Evolutionary conservation across 495 filamentous ascomycete species (phyloP).

Genomic region (Rhypophila decipiens): DNA sequence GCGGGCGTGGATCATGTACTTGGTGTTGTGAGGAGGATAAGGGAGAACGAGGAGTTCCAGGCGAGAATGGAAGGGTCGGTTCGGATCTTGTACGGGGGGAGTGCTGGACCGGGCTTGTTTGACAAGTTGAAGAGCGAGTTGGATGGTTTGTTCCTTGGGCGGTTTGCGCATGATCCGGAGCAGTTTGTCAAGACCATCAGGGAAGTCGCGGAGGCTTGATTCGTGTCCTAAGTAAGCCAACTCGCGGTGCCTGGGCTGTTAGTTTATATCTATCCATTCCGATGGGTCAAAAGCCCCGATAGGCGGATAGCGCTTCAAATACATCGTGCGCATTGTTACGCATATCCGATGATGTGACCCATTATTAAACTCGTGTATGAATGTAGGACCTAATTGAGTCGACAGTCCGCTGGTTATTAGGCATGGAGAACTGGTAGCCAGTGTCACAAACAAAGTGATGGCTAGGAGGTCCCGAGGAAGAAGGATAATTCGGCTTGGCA

Average conservation of each 20-base stretch:
- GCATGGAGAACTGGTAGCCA: too few species aligned
- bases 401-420: too few species aligned
- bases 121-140: slow-evolving; percentile 56
- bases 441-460: too few species aligned
- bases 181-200: slow-evolving; percentile 60
- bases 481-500: too few species aligned
- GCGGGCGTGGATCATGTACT: slow-evolving; percentile 66
- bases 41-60: slow-evolving; percentile 35
- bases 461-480: too few species aligned
- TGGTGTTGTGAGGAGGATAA: slow-evolving; percentile 58
- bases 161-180: slow-evolving; percentile 71
- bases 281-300: neutral
- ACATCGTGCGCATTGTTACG: neutral
- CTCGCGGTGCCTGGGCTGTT: neutral
- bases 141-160: slow-evolving; percentile 75
- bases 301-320: neutral
- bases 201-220: slow-evolving; percentile 47
- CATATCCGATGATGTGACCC: neutral
- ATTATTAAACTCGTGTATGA: neutral
- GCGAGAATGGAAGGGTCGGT: slow-evolving; percentile 44
- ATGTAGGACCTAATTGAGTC: neutral
- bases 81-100: slow-evolving; percentile 73
- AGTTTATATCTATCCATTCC: neutral
- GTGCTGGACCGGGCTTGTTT: slow-evolving; percentile 72
- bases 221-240: neutral